Evolutionary conservation across 345 rosid genomes (phyloP).

Genomic region (Aquilaria sinensis): DNA sequence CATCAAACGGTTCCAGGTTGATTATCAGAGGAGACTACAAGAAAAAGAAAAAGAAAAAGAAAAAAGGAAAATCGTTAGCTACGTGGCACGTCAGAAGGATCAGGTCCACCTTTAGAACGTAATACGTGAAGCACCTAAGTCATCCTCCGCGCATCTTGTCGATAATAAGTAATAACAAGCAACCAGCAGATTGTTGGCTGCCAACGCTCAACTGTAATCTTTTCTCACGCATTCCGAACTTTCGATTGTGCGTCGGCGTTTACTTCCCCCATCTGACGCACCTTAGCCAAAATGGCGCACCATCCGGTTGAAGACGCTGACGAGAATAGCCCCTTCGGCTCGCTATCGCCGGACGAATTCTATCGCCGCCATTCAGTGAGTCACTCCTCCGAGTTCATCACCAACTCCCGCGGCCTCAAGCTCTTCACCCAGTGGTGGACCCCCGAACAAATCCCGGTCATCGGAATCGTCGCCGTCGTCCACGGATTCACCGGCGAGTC

Average conservation of each 20-base stretch:
- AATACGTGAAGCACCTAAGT: background rate
- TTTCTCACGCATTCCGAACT: background rate
- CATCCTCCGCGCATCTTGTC: no score
- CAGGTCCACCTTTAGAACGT: background rate
- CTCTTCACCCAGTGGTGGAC: constrained; percentile 91
- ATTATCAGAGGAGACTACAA: no score
- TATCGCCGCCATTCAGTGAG: constrained; percentile 64
- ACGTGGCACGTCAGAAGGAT: background rate
- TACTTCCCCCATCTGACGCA: background rate
- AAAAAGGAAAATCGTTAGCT: background rate
- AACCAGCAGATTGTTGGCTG: background rate
- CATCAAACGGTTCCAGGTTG: no score
- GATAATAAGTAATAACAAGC: background rate
- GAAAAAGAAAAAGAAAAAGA: no score
- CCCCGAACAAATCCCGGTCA: constrained; percentile 38
- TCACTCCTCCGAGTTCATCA: constrained; percentile 64
- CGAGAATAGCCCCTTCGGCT: constrained; percentile 61
- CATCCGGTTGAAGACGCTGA: constrained; percentile 76
- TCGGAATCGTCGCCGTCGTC: constrained; percentile 69
- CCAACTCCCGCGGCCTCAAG: constrained; percentile 67
- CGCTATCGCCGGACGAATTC: constrained; percentile 56
- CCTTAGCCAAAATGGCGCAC: constrained; percentile 26
- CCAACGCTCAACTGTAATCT: background rate
- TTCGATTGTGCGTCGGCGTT: background rate
- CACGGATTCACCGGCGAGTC: constrained; percentile 95